Evolutionary conservation across 2,329 filamentous ascomycete genomes (phyloP).

Genomic region (Helotiales sp.): DNA sequence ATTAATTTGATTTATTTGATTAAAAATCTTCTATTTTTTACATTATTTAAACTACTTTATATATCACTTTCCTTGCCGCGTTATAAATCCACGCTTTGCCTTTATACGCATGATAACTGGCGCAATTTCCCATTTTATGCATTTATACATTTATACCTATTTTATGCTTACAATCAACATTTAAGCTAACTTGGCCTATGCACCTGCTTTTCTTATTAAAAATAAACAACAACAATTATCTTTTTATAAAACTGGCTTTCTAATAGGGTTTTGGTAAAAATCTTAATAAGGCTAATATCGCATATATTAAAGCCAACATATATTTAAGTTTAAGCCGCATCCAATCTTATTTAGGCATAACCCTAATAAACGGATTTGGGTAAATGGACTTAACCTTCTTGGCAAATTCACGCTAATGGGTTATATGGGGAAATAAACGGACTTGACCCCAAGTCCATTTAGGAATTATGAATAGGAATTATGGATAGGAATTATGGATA

Average conservation of each 20-base stretch:
- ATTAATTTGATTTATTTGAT: slow-evolving; percentile 7
- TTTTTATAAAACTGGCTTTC: slow-evolving; percentile 8
- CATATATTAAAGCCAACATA: background rate
- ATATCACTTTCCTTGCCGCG: slow-evolving; percentile 5
- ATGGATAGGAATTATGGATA: no score
- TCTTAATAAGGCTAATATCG: background rate
- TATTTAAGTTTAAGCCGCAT: background rate
- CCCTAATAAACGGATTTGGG: background rate
- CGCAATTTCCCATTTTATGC: slow-evolving; percentile 22
- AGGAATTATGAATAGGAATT: no score
- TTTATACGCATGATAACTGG: slow-evolving; percentile 2
- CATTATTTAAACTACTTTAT: background rate
- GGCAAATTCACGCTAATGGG: no score
- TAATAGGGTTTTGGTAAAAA: background rate
- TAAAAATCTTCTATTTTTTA: slow-evolving; percentile 2
- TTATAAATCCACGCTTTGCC: slow-evolving; percentile 10
- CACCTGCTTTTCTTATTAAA: slow-evolving; percentile 16
- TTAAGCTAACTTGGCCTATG: slow-evolving; percentile 16
- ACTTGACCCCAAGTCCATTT: no score
- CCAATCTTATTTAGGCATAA: background rate
- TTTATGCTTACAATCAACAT: background rate
- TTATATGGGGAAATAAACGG: no score
- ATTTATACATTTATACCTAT: slow-evolving; percentile 13
- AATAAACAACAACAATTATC: slow-evolving; percentile 8
- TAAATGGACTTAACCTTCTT: no score